Conservation (phyloP, 179 eudicot species). For the Amaranthus tricolor region DNA sequence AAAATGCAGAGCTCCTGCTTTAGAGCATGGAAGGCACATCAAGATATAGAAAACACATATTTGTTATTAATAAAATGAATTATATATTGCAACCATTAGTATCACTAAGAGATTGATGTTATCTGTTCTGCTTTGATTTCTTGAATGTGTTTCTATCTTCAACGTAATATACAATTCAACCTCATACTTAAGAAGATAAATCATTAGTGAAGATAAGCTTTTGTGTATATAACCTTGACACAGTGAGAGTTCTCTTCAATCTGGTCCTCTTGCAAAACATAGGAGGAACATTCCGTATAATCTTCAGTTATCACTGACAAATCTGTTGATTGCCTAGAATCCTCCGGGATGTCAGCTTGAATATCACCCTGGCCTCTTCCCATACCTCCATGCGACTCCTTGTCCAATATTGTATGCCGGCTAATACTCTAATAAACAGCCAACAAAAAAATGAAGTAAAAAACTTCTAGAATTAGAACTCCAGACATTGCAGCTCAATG, state of each 20-base stretch:
- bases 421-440: conserved; percentile 21
- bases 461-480: not conserved
- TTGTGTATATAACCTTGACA: conserved; percentile 23
- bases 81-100: not conserved
- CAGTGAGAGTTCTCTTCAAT: conserved; percentile 14
- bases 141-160: not conserved
- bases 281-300: conserved; percentile 27
- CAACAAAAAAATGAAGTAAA: conserved; percentile 1
- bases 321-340: conserved; percentile 18
- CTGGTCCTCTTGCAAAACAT: conserved; percentile 17
- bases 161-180: not conserved
- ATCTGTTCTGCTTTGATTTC: not conserved
- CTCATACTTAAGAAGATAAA: not conserved
- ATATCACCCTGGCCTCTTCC: conserved; percentile 13
- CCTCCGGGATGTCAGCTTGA: conserved; percentile 19
- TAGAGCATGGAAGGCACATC: not conserved
- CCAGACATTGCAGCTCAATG: not conserved
- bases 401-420: not conserved
- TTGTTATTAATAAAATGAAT: not conserved
- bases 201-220: not conserved
- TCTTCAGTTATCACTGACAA: conserved; percentile 29
- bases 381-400: not conserved
- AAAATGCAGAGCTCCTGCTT: not conserved
- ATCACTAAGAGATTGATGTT: not conserved
- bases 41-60: not conserved